These are phyloP conservation scores for Dactylellina leptospora DNA, from an alignment of 2,329 filamentous ascomycete genomes.

Conservation along the genomic window DNA sequence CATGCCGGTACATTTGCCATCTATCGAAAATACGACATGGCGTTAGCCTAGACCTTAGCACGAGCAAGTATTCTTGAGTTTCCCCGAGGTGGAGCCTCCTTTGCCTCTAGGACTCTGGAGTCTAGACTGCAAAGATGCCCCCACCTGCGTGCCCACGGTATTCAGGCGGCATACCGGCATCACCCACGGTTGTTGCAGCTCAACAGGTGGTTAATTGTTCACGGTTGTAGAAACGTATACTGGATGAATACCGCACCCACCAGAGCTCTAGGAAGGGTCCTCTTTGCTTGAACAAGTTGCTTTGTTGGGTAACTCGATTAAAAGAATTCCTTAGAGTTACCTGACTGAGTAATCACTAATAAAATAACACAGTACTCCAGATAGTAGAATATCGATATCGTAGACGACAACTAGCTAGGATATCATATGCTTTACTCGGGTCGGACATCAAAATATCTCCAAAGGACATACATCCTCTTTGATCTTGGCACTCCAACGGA, in stretches of 20 bases:
- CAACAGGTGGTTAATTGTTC: not conserved
- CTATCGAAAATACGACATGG: conserved; percentile 15
- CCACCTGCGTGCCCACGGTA: not conserved
- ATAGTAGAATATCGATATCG: conserved; percentile 38
- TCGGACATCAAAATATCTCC: conserved; percentile 7
- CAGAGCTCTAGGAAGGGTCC: conserved; percentile 7
- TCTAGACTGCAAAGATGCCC: not conserved
- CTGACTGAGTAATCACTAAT: conserved; percentile 25
- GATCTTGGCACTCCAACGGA: not conserved
- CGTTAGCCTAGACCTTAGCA: not conserved
- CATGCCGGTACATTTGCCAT: conserved; percentile 8
- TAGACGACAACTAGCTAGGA: conserved; percentile 46
- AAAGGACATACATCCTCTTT: conserved; percentile 1
- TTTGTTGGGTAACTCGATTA: conserved; percentile 39
- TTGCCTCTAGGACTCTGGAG: conserved; percentile 1
- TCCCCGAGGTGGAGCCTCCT: conserved; percentile 9
- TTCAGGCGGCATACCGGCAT: conserved; percentile 7
- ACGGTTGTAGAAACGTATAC: conserved; percentile 16
- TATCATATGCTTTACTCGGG: conserved; percentile 2
- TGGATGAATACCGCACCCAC: not conserved
- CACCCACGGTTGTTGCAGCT: not conserved
- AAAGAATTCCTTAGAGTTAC: conserved; percentile 46
- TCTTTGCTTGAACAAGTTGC: conserved; percentile 12
- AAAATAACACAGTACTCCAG: conserved; percentile 23
- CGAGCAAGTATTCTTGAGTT: not conserved